Conservation (phyloP, 2,329 filamentous ascomycete genomes). For the Rhynchosporium secalis region DNA sequence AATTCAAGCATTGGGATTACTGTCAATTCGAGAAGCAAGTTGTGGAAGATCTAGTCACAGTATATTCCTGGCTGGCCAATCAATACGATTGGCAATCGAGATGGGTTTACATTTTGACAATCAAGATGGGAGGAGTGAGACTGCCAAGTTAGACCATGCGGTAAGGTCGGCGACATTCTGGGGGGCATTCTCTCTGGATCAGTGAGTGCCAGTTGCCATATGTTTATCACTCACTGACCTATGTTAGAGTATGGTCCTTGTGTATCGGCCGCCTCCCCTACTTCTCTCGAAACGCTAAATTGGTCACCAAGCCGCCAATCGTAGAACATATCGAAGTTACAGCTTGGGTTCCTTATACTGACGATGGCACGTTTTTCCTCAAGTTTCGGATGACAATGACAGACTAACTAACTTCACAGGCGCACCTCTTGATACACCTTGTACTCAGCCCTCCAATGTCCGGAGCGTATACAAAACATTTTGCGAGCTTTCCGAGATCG, state of each 20-base stretch:
- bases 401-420: constrained; percentile 25
- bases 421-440: constrained; percentile 54
- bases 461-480: constrained; percentile 68
- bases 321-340: constrained; percentile 62
- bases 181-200: constrained; percentile 49
- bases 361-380: constrained; percentile 32
- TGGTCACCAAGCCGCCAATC: constrained; percentile 60
- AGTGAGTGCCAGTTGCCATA: constrained; percentile 60
- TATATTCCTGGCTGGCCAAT: constrained; percentile 72
- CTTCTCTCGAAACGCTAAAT: constrained; percentile 56
- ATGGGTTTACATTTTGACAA: constrained; percentile 34
- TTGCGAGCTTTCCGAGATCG: constrained; percentile 70
- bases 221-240: constrained; percentile 43
- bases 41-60: constrained; percentile 71
- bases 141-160: constrained; percentile 51
- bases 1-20: constrained; percentile 72
- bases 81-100: constrained; percentile 67
- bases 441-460: constrained; percentile 67
- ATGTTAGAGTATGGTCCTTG: constrained; percentile 63
- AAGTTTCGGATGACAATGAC: background rate
- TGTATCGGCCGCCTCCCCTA: constrained; percentile 62
- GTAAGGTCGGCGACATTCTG: constrained; percentile 54
- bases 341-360: constrained; percentile 45
- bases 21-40: constrained; percentile 74
- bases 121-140: constrained; percentile 33